Evolutionary conservation across 352 stramenopile genomes (phyloP).

Genomic region (Globisporangium ultimum): DNA sequence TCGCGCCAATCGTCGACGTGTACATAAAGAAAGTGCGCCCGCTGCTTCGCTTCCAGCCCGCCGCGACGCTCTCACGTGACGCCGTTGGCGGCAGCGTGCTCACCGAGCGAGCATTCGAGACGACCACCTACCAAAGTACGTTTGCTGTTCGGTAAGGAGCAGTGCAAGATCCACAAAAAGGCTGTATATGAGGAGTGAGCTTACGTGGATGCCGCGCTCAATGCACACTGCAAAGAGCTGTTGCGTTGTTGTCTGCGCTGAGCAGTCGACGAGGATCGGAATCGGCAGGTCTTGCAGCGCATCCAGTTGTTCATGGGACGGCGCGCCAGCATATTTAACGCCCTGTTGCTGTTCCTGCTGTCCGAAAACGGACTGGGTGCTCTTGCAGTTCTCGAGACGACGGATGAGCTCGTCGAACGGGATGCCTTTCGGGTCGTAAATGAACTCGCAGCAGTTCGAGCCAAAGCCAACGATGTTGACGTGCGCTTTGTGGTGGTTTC

Average conservation of each 20-base stretch:
- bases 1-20: slow-evolving; percentile 72
- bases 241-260: slow-evolving; percentile 42
- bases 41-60: slow-evolving; percentile 17
- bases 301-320: slow-evolving; percentile 49
- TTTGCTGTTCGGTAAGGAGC: neutral
- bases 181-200: neutral
- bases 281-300: slow-evolving; percentile 64
- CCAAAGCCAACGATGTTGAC: slow-evolving; percentile 71
- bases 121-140: slow-evolving; percentile 29
- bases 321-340: slow-evolving; percentile 30
- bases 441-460: slow-evolving; percentile 56
- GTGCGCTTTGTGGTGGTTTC: slow-evolving; percentile 60
- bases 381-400: slow-evolving; percentile 41
- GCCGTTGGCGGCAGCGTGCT: slow-evolving; percentile 45
- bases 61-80: slow-evolving; percentile 56
- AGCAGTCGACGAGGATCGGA: slow-evolving; percentile 73
- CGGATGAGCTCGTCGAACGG: slow-evolving; percentile 40
- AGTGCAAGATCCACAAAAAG: neutral
- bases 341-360: slow-evolving; percentile 4
- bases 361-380: slow-evolving; percentile 24
- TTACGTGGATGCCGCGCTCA: slow-evolving; percentile 57
- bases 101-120: slow-evolving; percentile 64
- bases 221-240: slow-evolving; percentile 61
- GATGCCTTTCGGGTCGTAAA: slow-evolving; percentile 56
- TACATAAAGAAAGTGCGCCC: slow-evolving; percentile 78